These are phyloP conservation scores for Eucalyptus decipiens DNA, from an alignment of 345 rosid genomes.

Conservation along the genomic window DNA sequence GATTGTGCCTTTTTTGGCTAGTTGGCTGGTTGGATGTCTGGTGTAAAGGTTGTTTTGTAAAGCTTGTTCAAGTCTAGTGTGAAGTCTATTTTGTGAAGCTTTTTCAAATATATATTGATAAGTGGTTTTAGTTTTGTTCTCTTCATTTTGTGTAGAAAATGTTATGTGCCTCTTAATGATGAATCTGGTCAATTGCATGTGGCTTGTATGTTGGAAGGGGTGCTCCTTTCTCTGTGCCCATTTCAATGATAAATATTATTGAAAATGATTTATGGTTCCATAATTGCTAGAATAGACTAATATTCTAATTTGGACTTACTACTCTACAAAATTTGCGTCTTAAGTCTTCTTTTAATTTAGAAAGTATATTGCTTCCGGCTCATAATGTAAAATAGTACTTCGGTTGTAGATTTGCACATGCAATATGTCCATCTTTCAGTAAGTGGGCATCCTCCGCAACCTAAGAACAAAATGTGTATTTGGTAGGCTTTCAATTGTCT, in stretches of 20 bases:
- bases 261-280: neutral
- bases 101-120: neutral
- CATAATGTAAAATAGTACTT: neutral
- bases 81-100: neutral
- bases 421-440: too few relatives aligned
- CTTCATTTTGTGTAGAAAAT: neutral
- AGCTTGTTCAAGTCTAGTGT: neutral
- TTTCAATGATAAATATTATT: neutral
- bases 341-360: neutral
- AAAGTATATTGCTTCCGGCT: neutral
- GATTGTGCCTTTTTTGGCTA: neutral
- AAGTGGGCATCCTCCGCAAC: accelerated
- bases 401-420: neutral
- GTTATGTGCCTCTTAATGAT: neutral
- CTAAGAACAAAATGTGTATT: accelerated
- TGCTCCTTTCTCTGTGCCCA: neutral
- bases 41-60: neutral
- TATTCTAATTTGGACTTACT: neutral
- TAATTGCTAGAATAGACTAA: neutral
- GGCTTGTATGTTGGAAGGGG: neutral
- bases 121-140: neutral
- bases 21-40: neutral
- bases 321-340: neutral
- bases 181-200: neutral
- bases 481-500: neutral